A percentile compares a stretch with the other conserved stretches of the same genome.
phyloP scores from a whole-genome alignment of 371 early-diverging fungal genomes.

The Scutellospora calospora region DNA sequence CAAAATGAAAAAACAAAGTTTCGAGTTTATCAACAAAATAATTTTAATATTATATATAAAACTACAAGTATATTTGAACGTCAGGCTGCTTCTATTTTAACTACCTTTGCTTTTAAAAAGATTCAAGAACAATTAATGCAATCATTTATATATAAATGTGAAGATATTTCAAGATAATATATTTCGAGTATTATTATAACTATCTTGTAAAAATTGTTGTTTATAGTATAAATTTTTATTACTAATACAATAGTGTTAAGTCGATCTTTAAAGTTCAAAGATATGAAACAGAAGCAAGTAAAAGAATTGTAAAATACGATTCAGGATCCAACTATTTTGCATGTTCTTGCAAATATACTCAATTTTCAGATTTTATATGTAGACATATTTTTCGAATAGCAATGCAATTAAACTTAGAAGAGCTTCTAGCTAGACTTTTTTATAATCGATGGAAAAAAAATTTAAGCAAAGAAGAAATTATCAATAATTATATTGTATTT shows the following conservation, averaged over 20 bases:
- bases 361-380: constrained; percentile 4
- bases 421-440: background rate
- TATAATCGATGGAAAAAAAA: constrained; percentile 2
- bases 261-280: background rate
- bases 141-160: background rate
- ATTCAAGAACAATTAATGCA: constrained; percentile 12
- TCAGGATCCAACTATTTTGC: background rate
- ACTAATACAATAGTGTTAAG: background rate
- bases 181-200: background rate
- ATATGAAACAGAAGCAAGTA: background rate
- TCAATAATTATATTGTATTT: background rate
- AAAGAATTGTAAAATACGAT: background rate
- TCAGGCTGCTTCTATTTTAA: background rate
- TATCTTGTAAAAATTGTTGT: background rate
- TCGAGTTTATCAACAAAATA: background rate
- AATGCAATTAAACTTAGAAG: constrained; percentile 17
- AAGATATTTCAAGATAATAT: constrained; percentile 16
- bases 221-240: background rate
- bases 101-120: background rate
- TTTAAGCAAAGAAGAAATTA: background rate
- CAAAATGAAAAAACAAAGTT: background rate
- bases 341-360: background rate
- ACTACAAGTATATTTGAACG: background rate
- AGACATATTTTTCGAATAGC: background rate
- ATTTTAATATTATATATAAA: background rate